Evolutionary conservation across 1,139 yeast genomes (phyloP), one percentile per base, ranked within the genome.

Genomic region (Candida tunisiensis): DNA sequence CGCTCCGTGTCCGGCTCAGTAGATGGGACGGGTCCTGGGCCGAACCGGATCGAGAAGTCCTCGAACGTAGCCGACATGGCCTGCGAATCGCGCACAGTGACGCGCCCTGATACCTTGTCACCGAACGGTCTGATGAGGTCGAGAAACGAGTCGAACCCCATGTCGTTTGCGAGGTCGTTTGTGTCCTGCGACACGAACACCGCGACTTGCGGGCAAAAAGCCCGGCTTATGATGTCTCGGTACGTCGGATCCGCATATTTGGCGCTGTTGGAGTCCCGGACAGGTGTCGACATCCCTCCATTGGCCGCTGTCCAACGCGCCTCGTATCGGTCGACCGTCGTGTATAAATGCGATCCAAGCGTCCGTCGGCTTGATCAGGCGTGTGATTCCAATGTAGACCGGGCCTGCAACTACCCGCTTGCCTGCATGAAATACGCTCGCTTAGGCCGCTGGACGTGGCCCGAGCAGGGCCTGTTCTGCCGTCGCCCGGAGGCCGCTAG

Each of bases 201-300:
- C 1, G 77, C 60, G 11, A 74, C 55, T 24, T 62, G 52, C 10
- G 85, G 85, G 16, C 73, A 62, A 34, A 64, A 65, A 8, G 73
- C 60, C 34, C 62, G 39, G 8, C 51, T 24, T 28, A 32, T 27
- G 44, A 52, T 25, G 36, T 25, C 21, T 16, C 32, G 36, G 32
- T 41, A 38, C 18, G 30, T 31, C 22, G 28, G 26, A 3, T 13
- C 22, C 22, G 11, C 9, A 9, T 17, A 7, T 17, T 17, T 17
- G 9, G 9, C 8, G 7, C 19, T 17, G 19, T 17, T 17, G 19
- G 7, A 17, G 19, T 17, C 19, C 8, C 8, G 7, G 7, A 17
- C 19, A 17, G 8, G 7, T 9, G 9, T 7, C 19, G 19, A 9
- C 19, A 17, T 17, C n/a, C n/a, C n/a, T n/a, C n/a, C n/a, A n/a